Evolutionary conservation across 768 basidiomycete species (phyloP).

Genomic region (Kwoniella sp.): DNA sequence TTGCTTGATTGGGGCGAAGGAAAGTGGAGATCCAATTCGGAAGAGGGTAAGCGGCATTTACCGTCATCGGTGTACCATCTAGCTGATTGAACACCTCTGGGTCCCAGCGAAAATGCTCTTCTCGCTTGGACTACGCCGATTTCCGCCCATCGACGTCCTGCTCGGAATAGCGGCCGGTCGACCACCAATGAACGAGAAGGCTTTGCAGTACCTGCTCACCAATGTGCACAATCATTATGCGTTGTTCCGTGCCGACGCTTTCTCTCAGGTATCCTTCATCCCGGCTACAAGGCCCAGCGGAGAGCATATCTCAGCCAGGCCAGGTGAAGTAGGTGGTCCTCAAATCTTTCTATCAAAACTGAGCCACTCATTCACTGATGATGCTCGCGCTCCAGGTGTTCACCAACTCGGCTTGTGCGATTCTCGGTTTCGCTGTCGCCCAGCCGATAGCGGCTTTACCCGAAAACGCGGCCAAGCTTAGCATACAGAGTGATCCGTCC

Average conservation of each 20-base stretch:
- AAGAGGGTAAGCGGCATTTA: constrained; percentile 69
- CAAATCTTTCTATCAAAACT: no score
- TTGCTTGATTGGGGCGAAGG: constrained; percentile 82
- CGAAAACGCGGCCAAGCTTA: constrained; percentile 67
- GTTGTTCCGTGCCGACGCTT: constrained; percentile 38
- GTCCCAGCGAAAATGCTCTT: constrained; percentile 71
- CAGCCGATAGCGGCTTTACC: constrained; percentile 43
- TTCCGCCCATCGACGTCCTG: constrained; percentile 69
- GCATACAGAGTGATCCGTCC: constrained; percentile 71
- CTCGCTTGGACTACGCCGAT: constrained; percentile 61
- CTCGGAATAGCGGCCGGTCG: constrained; percentile 69
- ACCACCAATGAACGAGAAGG: constrained; percentile 58
- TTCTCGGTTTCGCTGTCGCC: constrained; percentile 75
- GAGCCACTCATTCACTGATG: not conserved
- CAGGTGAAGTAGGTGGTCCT: constrained; percentile 64
- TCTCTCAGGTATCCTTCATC: constrained; percentile 69
- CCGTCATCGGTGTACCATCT: not conserved
- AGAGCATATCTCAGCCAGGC: constrained; percentile 63
- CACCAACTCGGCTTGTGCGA: constrained; percentile 67
- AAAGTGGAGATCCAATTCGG: constrained; percentile 80
- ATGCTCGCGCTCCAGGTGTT: constrained; percentile 65
- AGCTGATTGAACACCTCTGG: constrained; percentile 6
- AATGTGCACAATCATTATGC: constrained; percentile 65
- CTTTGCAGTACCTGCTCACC: constrained; percentile 80
- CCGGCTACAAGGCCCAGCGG: constrained; percentile 67